A percentile compares a stretch with the other conserved stretches of the same genome.
Evolutionary conservation across 2,329 filamentous ascomycete genomes (phyloP).

Genomic region (Gyromitra esculenta): DNA sequence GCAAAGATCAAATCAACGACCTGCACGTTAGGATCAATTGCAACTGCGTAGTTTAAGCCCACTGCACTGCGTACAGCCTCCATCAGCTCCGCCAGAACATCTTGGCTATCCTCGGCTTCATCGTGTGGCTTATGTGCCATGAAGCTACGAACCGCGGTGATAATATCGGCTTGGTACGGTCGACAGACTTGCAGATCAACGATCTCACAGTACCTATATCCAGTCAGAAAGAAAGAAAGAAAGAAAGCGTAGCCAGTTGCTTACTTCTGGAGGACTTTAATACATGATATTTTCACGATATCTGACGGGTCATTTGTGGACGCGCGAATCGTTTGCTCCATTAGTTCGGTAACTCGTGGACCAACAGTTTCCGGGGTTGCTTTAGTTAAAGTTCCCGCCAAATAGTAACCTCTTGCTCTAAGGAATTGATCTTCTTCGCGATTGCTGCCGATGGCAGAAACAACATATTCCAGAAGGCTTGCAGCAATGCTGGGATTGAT

Average conservation of each 20-base stretch:
- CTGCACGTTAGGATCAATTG: conserved; percentile 75
- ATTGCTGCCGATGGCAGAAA: conserved; percentile 70
- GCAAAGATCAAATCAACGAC: conserved; percentile 87
- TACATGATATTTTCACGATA: conserved; percentile 89
- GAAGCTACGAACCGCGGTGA: conserved; percentile 73
- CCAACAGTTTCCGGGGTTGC: conserved; percentile 69
- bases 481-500: conserved; percentile 75
- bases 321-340: conserved; percentile 77
- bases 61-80: conserved; percentile 87
- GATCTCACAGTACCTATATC: conserved; percentile 63
- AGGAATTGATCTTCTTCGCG: conserved; percentile 74
- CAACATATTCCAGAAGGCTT: conserved; percentile 81
- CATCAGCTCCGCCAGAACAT: conserved; percentile 87
- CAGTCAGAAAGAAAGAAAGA: conserved; percentile 14
- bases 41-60: conserved; percentile 77
- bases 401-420: conserved; percentile 84
- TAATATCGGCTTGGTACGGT: conserved; percentile 59
- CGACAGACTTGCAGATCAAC: conserved; percentile 53
- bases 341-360: conserved; percentile 65
- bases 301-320: conserved; percentile 81
- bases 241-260: conserved; percentile 58
- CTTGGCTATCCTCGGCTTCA: conserved; percentile 87
- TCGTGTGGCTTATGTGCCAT: conserved; percentile 62
- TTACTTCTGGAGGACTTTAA: conserved; percentile 82
- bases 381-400: conserved; percentile 80